Conservation (phyloP, 2,329 filamentous ascomycete species). For the Fusarium dimerum region DNA sequence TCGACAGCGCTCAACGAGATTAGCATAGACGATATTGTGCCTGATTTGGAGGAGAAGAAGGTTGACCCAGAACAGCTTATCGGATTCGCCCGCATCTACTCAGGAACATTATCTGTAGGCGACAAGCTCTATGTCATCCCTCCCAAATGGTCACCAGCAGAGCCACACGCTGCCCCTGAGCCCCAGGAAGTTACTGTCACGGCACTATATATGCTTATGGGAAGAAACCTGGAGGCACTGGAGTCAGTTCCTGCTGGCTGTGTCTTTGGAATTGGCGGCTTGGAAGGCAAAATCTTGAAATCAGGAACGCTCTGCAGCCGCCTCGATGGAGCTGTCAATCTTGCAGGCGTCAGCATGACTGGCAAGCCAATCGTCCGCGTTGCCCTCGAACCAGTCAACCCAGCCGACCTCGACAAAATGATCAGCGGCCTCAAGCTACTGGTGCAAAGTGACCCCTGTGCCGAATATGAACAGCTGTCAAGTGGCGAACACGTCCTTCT, state of each 20-base stretch:
- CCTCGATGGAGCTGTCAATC: conserved; percentile 81
- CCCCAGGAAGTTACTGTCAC: conserved; percentile 83
- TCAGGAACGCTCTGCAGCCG: conserved; percentile 91
- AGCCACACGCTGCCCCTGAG: conserved; percentile 69
- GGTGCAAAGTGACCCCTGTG: conserved; percentile 93
- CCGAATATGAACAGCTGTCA: conserved; percentile 88
- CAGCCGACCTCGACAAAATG: conserved; percentile 92
- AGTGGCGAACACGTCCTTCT: conserved; percentile 94
- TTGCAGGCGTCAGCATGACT: conserved; percentile 79
- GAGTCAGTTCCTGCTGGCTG: conserved; percentile 87
- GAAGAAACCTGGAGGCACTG: conserved; percentile 80
- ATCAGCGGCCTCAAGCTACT: conserved; percentile 82
- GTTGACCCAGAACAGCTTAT: conserved; percentile 84
- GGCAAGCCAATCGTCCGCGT: conserved; percentile 93
- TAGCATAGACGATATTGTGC: conserved; percentile 55
- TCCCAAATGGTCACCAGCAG: conserved; percentile 87
- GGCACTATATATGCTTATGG: conserved; percentile 94
- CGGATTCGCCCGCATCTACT: conserved; percentile 92
- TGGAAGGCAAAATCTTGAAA: conserved; percentile 93
- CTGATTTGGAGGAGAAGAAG: conserved; percentile 55
- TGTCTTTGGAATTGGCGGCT: conserved; percentile 90
- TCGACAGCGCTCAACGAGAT: conserved; percentile 62
- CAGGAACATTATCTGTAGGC: conserved; percentile 83
- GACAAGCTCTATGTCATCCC: conserved; percentile 89
- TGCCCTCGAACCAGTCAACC: conserved; percentile 89